Conservation (phyloP, 2,329 filamentous ascomycete species). For the Exophiala calicioides region DNA sequence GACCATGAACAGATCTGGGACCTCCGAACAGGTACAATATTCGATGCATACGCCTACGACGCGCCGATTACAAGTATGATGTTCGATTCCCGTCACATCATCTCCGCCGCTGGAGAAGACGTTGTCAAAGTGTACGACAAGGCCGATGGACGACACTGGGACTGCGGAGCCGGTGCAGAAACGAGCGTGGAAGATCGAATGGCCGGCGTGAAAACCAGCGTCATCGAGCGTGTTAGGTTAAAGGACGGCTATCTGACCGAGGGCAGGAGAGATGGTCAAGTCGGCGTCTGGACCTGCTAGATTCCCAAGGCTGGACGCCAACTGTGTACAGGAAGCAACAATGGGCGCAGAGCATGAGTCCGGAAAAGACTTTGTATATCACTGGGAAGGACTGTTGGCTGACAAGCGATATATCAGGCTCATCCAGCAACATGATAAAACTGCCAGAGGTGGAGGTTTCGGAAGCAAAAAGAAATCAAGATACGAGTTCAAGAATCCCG, state of each 20-base stretch:
- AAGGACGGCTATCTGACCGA: conserved; percentile 94
- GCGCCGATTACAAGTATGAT: conserved; percentile 92
- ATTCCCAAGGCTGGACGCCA: too few species aligned
- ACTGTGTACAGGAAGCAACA: background rate
- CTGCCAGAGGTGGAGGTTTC: background rate
- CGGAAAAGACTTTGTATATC: background rate
- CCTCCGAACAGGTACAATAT: conserved; percentile 90
- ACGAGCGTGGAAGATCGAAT: conserved; percentile 56
- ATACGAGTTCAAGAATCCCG: background rate
- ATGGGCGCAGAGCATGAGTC: background rate
- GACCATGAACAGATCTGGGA: conserved; percentile 85
- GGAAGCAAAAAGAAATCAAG: conserved; percentile 2
- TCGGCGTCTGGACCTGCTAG: conserved; percentile 91
- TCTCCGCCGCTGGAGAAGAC: conserved; percentile 84
- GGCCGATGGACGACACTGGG: conserved; percentile 92
- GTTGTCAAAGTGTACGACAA: conserved; percentile 99
- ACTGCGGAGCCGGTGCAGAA: conserved; percentile 80
- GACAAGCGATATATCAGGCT: background rate
- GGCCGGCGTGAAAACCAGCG: conserved; percentile 62
- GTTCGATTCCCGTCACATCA: conserved; percentile 89
- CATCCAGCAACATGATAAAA: background rate
- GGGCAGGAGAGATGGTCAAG: conserved; percentile 79
- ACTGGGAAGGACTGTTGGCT: background rate
- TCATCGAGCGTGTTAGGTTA: conserved; percentile 83
- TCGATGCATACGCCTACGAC: conserved; percentile 95